phyloP scores from a whole-genome alignment of 2,329 filamentous ascomycete genomes.

The Fusarium sp. region DNA sequence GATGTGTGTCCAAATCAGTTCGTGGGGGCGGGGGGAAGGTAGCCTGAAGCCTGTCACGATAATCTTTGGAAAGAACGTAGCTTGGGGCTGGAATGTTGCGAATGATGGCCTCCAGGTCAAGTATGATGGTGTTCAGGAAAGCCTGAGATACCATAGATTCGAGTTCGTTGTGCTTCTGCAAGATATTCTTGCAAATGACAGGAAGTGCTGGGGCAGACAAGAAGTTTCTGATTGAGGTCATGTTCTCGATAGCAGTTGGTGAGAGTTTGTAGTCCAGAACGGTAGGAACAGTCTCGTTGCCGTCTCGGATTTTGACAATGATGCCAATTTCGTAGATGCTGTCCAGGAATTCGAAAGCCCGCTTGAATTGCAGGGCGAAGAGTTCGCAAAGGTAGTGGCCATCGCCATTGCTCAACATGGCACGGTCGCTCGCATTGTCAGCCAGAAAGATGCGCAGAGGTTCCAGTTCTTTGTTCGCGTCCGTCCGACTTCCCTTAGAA shows the following conservation, averaged over 20 bases:
- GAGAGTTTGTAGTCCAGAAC: constrained; percentile 39
- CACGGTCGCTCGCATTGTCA: constrained; percentile 37
- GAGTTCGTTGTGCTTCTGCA: constrained; percentile 24
- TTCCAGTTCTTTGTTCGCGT: constrained; percentile 42
- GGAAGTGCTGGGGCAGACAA: constrained; percentile 43
- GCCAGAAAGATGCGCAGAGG: constrained; percentile 39
- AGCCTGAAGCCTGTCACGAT: constrained; percentile 38
- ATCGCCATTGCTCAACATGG: constrained; percentile 19
- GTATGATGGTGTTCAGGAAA: constrained; percentile 44
- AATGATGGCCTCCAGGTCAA: constrained; percentile 48
- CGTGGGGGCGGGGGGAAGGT: constrained; percentile 35
- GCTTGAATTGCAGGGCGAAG: constrained; percentile 36
- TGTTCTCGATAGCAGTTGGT: constrained; percentile 17
- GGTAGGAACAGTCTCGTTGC: constrained; percentile 39
- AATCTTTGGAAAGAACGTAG: constrained; percentile 43
- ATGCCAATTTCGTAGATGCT: constrained; percentile 44
- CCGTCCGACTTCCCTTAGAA: constrained; percentile 21
- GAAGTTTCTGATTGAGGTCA: constrained; percentile 41
- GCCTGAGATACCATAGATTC: constrained; percentile 32
- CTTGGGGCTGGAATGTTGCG: constrained; percentile 45
- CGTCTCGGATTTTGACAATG: constrained; percentile 44
- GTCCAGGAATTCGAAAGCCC: constrained; percentile 37
- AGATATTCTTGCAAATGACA: constrained; percentile 41
- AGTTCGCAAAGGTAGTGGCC: constrained; percentile 36
- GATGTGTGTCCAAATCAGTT: constrained; percentile 27